Evolutionary conservation across 495 filamentous ascomycete genomes (phyloP), one percentile per base, ranked within the genome.

Genomic region (Tuber brumale): DNA sequence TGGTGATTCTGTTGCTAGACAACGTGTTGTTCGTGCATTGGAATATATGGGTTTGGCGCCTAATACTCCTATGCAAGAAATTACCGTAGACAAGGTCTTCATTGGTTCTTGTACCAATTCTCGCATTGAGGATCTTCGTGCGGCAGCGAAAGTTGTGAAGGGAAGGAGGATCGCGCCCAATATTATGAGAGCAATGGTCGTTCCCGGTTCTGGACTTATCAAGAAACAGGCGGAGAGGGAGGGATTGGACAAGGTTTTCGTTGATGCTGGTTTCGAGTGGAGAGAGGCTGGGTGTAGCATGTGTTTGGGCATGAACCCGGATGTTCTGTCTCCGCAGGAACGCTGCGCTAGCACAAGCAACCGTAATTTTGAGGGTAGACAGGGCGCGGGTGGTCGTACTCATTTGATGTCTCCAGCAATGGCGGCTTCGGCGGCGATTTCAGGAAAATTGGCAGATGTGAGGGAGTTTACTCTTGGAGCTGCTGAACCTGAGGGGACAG

Each of bases 241-340:
- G 84, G 94, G 94, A 72, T 90, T 99, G 1, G 93, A 98, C 85
- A 92, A 92, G 86, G 91, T 97, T 79, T 99, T 99, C 84, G 83
- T 86, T 31, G 93, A 97, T 69, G 93, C 95, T 72, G 95, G 95
- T 12, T 98, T 97, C 75, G 95, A 99, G 83, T 98, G 95, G 95
- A 89, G 95, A 76, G 95, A 99, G 87, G 95, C 95, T 75, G 95
- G 95, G 69, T 99, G 95, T 87, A 94, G 92, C 73, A 99, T 99
- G 95, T 99, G 95, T 81, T 89, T 99, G 43, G 95, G 95, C 84
- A 99, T 99, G 95, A 99, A 99, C 87, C 94, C 95, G 0, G 95
- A 99, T 85, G 97, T 99, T 80, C 89, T 98, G n/a, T 90, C 93
- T 3, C 95, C 95, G 69, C 89, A 91, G 82, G 95, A 99, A 86